Evolutionary conservation across 1,284 basidiomycete species (phyloP).

Genomic region (Ceratobasidium sp.): DNA sequence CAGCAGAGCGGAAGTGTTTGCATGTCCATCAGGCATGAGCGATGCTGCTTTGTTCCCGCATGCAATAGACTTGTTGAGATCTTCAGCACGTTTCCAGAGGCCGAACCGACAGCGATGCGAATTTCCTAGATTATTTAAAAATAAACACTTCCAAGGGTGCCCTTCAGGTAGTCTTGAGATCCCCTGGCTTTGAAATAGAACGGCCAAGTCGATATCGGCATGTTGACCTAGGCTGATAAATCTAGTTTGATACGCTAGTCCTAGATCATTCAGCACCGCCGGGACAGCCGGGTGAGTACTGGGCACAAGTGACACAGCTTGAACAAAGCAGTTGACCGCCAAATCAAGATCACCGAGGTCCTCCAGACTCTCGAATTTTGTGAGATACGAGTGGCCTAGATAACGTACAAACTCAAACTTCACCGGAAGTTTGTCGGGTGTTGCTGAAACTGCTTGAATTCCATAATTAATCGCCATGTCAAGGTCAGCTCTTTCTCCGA

Average conservation of each 20-base stretch:
- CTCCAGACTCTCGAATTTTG: background rate
- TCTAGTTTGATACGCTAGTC: background rate
- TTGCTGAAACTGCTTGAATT: background rate
- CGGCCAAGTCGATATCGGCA: background rate
- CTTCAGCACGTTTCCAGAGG: background rate
- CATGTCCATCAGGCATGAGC: constrained; percentile 1
- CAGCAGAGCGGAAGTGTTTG: background rate
- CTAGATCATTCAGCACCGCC: background rate
- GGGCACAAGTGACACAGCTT: background rate
- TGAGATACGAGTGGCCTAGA: background rate
- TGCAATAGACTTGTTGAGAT: background rate
- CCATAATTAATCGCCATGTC: background rate
- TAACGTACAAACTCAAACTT: background rate
- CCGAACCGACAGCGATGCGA: background rate
- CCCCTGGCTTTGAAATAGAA: background rate
- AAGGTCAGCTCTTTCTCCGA: background rate
- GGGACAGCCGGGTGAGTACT: background rate
- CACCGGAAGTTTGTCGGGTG: background rate
- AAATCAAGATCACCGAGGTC: background rate
- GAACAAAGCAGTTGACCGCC: background rate
- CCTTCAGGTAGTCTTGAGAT: background rate
- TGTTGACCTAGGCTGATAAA: background rate
- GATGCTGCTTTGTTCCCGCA: background rate
- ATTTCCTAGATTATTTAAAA: background rate
- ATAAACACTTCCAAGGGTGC: background rate